A percentile compares a stretch with the other conserved stretches of the same genome.
phyloP scores from a whole-genome alignment of 2,329 filamentous ascomycete genomes.

The Botrytis fabae region DNA sequence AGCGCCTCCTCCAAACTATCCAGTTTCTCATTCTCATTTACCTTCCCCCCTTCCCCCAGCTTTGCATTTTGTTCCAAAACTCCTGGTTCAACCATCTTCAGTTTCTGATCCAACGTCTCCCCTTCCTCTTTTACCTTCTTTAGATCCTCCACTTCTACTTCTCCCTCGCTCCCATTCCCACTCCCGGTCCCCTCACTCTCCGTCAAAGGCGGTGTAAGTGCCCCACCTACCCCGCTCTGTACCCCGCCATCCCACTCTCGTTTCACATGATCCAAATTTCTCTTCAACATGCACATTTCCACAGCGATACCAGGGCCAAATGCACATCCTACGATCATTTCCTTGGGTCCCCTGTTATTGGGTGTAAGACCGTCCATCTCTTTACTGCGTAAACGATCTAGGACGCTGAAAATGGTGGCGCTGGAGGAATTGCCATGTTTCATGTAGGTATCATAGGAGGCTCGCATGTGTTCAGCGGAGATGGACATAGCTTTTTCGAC shows the following conservation, averaged over 20 bases:
- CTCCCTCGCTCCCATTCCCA: slow-evolving; percentile 32
- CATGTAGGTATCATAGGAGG: slow-evolving; percentile 69
- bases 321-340: slow-evolving; percentile 65
- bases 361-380: slow-evolving; percentile 61
- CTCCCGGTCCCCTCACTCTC: slow-evolving; percentile 38
- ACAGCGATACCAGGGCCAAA: slow-evolving; percentile 70
- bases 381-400: slow-evolving; percentile 59
- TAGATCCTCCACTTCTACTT: slow-evolving; percentile 28
- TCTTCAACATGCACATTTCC: slow-evolving; percentile 66
- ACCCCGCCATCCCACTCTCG: slow-evolving; percentile 27
- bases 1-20: slow-evolving; percentile 37
- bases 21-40: background rate
- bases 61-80: slow-evolving; percentile 28
- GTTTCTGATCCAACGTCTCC: slow-evolving; percentile 28
- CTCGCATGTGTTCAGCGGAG: slow-evolving; percentile 63
- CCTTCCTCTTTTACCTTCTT: slow-evolving; percentile 29
- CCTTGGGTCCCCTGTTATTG: slow-evolving; percentile 48
- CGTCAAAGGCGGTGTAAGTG: slow-evolving; percentile 39
- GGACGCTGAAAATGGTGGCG: slow-evolving; percentile 67
- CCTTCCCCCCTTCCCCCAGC: background rate
- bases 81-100: slow-evolving; percentile 28
- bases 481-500: slow-evolving; percentile 60
- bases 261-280: slow-evolving; percentile 38
- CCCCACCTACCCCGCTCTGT: slow-evolving; percentile 26
- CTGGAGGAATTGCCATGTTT: slow-evolving; percentile 69